These are phyloP conservation scores for Sanghuangporus baumii DNA, from an alignment of 1,284 basidiomycete species.

Conservation along the genomic window DNA sequence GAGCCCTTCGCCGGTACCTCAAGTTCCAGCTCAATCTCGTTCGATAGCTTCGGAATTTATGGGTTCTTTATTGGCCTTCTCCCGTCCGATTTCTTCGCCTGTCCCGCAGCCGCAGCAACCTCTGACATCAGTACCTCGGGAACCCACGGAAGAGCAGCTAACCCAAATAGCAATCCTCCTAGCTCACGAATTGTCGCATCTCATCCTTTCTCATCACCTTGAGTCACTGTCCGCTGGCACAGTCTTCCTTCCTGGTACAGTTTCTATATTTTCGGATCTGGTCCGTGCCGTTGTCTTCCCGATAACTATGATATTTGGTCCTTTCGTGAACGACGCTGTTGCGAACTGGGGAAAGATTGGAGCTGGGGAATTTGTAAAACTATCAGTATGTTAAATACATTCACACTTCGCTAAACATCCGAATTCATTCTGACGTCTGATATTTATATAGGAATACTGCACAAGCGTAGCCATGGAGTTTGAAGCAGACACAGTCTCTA, in stretches of 20 bases:
- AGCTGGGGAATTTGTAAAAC: constrained; percentile 64
- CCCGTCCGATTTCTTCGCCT: constrained; percentile 27
- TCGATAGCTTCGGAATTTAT: constrained; percentile 44
- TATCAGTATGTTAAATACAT: constrained; percentile 32
- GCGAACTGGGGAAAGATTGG: constrained; percentile 74
- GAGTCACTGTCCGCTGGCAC: constrained; percentile 81
- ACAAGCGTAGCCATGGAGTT: constrained; percentile 75
- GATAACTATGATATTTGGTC: constrained; percentile 83
- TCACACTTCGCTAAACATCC: constrained; percentile 21
- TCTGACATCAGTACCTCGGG: constrained; percentile 46
- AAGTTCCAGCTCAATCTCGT: constrained; percentile 21
- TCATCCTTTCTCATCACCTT: constrained; percentile 83
- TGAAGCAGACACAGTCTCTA: constrained; percentile 86
- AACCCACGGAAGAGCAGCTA: constrained; percentile 77
- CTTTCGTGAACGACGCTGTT: constrained; percentile 87
- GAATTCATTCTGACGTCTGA: constrained; percentile 18
- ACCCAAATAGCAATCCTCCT: constrained; percentile 80
- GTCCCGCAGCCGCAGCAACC: constrained; percentile 35
- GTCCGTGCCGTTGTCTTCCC: constrained; percentile 86
- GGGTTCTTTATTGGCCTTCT: constrained; percentile 35
- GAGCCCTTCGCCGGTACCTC: constrained; percentile 17
- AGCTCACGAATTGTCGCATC: constrained; percentile 84
- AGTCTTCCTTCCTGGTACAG: constrained; percentile 73
- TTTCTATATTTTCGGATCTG: constrained; percentile 75
- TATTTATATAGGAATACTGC: constrained; percentile 41